These are phyloP conservation scores for Backusella psychrophila DNA, from an alignment of 192 early-diverging fungal genomes.

Conservation along the genomic window DNA sequence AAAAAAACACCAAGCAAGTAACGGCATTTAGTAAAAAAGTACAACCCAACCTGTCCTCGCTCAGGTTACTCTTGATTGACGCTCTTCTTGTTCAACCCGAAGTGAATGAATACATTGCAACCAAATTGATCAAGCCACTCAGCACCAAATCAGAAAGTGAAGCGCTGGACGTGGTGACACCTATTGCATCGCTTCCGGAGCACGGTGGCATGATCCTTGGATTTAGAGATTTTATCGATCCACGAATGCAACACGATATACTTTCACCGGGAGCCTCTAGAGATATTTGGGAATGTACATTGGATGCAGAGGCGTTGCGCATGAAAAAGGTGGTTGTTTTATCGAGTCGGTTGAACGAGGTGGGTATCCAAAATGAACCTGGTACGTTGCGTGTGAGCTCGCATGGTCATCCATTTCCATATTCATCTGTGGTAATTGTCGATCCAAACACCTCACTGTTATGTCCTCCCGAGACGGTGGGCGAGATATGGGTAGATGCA, in stretches of 20 bases:
- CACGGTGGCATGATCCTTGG: conserved; percentile 72
- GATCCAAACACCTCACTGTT: conserved; percentile 76
- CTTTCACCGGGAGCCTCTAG: conserved; percentile 24
- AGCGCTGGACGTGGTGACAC: conserved; percentile 53
- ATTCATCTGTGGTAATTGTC: conserved; percentile 71
- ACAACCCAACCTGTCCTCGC: conserved; percentile 50
- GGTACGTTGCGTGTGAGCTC: conserved; percentile 43
- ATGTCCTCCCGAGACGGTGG: conserved; percentile 68
- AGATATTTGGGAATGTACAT: conserved; percentile 60
- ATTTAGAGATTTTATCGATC: conserved; percentile 60
- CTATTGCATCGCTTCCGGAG: conserved; percentile 67
- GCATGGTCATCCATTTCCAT: conserved; percentile 58
- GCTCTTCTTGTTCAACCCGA: conserved; percentile 57
- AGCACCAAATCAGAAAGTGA: conserved; percentile 23
- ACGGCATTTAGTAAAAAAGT: conserved; percentile 54
- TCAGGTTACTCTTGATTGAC: conserved; percentile 65
- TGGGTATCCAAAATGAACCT: conserved; percentile 21
- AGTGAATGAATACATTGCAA: conserved; percentile 50
- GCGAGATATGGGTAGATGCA: conserved; percentile 82
- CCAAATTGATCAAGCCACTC: conserved; percentile 43
- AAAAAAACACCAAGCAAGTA: conserved; percentile 51
- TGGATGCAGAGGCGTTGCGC: conserved; percentile 67
- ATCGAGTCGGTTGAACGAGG: conserved; percentile 28
- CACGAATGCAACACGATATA: conserved; percentile 7
- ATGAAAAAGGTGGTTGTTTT: conserved; percentile 60